Evolutionary conservation across 2,329 filamentous ascomycete species (phyloP).

Genomic region (Penicillium griseofulvum): DNA sequence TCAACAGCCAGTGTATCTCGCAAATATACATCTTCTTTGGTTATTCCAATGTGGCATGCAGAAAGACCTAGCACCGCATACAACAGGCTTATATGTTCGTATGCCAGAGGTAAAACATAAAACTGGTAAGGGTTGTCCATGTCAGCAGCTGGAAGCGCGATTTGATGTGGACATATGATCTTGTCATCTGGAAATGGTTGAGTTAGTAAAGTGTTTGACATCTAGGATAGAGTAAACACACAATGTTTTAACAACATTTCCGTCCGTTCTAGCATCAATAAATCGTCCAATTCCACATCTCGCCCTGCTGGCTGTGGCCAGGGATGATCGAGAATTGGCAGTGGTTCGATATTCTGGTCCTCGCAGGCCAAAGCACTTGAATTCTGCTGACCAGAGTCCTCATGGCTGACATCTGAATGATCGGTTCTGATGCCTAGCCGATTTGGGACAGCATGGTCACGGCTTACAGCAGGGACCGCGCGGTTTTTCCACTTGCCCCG

Average conservation of each 20-base stretch:
- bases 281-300: constrained; percentile 1
- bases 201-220: not conserved
- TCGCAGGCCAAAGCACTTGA: too few species aligned
- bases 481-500: constrained; percentile 33
- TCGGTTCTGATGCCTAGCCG: not conserved
- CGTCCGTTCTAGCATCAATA: constrained; percentile 5
- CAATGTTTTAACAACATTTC: not conserved
- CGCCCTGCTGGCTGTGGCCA: not conserved
- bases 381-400: not conserved
- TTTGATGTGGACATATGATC: constrained; percentile 31
- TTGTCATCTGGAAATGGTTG: constrained; percentile 21
- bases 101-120: constrained; percentile 30
- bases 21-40: constrained; percentile 19
- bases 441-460: not conserved
- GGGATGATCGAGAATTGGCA: too few species aligned
- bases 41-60: constrained; percentile 28
- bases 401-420: not conserved
- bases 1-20: constrained; percentile 28
- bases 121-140: constrained; percentile 29
- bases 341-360: not conserved
- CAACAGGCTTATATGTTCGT: constrained; percentile 27
- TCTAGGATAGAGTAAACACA: not conserved
- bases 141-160: constrained; percentile 23
- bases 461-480: constrained; percentile 14
- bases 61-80: constrained; percentile 31